Evolutionary conservation across 192 early-diverging fungal genomes (phyloP).

Genomic region (Lobosporangium transversale): DNA sequence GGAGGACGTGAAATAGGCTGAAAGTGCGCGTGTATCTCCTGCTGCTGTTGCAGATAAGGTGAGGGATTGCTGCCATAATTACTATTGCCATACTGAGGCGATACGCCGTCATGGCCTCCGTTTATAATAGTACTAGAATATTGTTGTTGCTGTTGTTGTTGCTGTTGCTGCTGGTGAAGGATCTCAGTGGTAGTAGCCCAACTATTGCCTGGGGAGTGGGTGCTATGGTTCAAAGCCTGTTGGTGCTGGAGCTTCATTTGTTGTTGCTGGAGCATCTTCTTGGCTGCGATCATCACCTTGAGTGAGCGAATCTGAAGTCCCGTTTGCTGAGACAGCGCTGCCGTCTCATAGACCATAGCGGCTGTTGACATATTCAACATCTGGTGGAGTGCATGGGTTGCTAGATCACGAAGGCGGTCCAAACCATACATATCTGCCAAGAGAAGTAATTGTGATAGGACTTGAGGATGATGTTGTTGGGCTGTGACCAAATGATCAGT

Average conservation of each 20-base stretch:
- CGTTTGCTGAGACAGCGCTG: constrained; percentile 71
- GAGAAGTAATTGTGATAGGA: constrained; percentile 70
- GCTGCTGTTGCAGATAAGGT: constrained; percentile 25
- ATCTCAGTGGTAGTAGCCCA: constrained; percentile 7
- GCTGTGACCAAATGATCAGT: constrained; percentile 74
- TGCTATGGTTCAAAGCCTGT: constrained; percentile 33
- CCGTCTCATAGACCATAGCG: constrained; percentile 73
- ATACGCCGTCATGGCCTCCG: neutral
- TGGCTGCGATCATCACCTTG: constrained; percentile 62
- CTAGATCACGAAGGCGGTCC: constrained; percentile 63
- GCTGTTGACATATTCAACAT: constrained; percentile 70
- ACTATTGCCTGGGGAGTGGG: constrained; percentile 2
- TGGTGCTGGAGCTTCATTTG: constrained; percentile 54
- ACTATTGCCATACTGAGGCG: neutral
- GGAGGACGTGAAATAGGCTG: constrained; percentile 42
- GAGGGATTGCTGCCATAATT: neutral
- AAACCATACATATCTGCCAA: constrained; percentile 72
- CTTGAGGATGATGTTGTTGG: constrained; percentile 72
- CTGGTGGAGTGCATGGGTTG: constrained; percentile 69
- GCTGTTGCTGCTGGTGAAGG: neutral
- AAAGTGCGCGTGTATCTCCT: constrained; percentile 36
- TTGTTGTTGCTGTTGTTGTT: neutral
- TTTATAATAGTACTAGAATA: neutral
- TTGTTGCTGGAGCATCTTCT: constrained; percentile 67
- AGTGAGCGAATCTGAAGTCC: constrained; percentile 70